phyloP scores from a whole-genome alignment of 2,329 filamentous ascomycete species.

The Ophiocordyceps unilateralis region DNA sequence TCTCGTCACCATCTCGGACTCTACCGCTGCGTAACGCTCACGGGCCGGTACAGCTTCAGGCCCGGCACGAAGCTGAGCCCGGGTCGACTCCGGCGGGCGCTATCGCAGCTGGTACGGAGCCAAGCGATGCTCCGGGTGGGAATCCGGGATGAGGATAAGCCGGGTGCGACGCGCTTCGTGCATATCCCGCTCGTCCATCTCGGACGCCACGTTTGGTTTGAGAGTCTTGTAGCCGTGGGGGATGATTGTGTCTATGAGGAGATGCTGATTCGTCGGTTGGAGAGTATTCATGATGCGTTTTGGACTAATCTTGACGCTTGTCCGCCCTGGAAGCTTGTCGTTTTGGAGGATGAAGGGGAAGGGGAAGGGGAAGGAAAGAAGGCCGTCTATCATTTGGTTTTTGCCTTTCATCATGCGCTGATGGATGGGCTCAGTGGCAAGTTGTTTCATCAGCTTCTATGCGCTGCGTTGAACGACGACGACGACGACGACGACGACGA shows the following conservation, averaged over 20 bases:
- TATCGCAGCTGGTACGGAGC: conserved; percentile 21
- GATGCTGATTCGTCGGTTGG: conserved; percentile 15
- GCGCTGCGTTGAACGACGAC: conserved; percentile 20
- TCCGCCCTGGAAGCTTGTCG: conserved; percentile 30
- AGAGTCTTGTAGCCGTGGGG: conserved; percentile 6
- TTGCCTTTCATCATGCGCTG: conserved; percentile 34
- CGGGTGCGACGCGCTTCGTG: conserved; percentile 16
- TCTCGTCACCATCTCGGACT: conserved; percentile 28
- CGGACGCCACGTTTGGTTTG: conserved; percentile 22
- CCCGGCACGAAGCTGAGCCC: not conserved
- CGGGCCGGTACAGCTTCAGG: conserved; percentile 25
- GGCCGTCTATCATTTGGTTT: conserved; percentile 21
- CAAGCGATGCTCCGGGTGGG: conserved; percentile 31
- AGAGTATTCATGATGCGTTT: conserved; percentile 20
- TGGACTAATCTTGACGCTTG: conserved; percentile 22
- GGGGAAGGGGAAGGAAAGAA: not conserved
- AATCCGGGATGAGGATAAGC: conserved; percentile 24
- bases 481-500: not conserved
- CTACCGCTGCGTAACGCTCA: conserved; percentile 27
- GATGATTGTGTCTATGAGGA: conserved; percentile 12
- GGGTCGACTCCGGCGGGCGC: conserved; percentile 10
- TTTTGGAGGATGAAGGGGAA: conserved; percentile 5
- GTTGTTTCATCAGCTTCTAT: conserved; percentile 30
- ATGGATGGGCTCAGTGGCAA: conserved; percentile 31
- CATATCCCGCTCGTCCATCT: conserved; percentile 25